phyloP scores from a whole-genome alignment of 345 rosid species.

The Mangifera indica region DNA sequence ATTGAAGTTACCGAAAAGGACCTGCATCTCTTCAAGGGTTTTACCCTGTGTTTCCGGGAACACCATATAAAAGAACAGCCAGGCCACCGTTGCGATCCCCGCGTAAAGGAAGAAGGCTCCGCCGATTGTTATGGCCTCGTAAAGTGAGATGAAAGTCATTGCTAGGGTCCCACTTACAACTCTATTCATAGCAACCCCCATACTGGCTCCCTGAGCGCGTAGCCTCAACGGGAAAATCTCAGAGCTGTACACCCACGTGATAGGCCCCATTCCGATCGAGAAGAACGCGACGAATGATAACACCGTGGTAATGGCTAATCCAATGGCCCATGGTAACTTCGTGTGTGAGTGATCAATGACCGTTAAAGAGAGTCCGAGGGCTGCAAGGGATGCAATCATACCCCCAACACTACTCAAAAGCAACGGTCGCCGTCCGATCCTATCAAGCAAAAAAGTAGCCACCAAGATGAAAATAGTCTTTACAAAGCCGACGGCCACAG shows the following conservation, averaged over 20 bases:
- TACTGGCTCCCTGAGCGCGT: constrained; percentile 76
- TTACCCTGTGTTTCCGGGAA: constrained; percentile 81
- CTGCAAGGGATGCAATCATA: constrained; percentile 50
- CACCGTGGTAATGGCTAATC: constrained; percentile 46
- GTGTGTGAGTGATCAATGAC: constrained; percentile 40
- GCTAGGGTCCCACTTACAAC: constrained; percentile 68
- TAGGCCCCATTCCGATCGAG: constrained; percentile 90
- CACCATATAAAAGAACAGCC: constrained; percentile 52
- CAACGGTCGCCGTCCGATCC: constrained; percentile 74
- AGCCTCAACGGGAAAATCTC: constrained; percentile 85
- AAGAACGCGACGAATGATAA: constrained; percentile 66
- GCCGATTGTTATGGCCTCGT: constrained; percentile 56
- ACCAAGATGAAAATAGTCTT: constrained; percentile 68
- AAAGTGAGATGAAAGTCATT: constrained; percentile 54
- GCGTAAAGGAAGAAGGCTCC: constrained; percentile 77
- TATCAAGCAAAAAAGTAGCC: constrained; percentile 71
- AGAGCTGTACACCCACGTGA: constrained; percentile 77
- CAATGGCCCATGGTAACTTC: constrained; percentile 68
- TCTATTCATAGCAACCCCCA: constrained; percentile 67
- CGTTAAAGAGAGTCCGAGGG: constrained; percentile 51
- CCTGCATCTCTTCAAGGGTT: constrained; percentile 72
- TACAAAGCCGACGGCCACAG: constrained; percentile 73
- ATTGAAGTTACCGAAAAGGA: constrained; percentile 49
- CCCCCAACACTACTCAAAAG: constrained; percentile 70
- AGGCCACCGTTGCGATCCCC: constrained; percentile 45